A percentile compares a stretch with the other conserved stretches of the same genome.
phyloP scores from a whole-genome alignment of 2,329 filamentous ascomycete genomes.

The Colletotrichum spinosum region DNA sequence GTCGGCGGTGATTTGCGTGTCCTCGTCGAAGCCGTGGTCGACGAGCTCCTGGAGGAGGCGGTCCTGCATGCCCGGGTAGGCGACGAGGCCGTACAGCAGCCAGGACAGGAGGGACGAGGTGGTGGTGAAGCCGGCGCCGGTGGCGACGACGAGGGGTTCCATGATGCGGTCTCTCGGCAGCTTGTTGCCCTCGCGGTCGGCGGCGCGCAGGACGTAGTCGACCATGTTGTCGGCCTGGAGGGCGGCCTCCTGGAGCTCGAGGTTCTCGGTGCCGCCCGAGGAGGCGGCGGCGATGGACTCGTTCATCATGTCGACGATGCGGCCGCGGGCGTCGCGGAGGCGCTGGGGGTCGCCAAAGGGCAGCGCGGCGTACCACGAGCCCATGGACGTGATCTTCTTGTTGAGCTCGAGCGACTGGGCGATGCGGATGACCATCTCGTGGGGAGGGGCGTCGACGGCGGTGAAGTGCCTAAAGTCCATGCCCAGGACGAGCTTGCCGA shows the following conservation, averaged over 20 bases:
- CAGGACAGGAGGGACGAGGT: constrained; percentile 69
- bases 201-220: constrained; percentile 66
- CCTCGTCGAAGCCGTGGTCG: constrained; percentile 57
- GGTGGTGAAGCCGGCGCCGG: constrained; percentile 70
- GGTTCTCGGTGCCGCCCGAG: constrained; percentile 52
- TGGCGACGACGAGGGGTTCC: constrained; percentile 60
- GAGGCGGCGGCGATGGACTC: constrained; percentile 52
- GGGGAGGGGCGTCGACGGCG: constrained; percentile 56
- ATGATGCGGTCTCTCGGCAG: constrained; percentile 58
- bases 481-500: constrained; percentile 57
- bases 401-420: constrained; percentile 65
- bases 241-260: constrained; percentile 61
- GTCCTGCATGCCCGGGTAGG: constrained; percentile 67
- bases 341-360: constrained; percentile 68
- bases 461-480: constrained; percentile 60
- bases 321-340: constrained; percentile 48
- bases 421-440: constrained; percentile 63
- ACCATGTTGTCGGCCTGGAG: constrained; percentile 57
- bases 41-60: constrained; percentile 68
- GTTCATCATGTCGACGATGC: constrained; percentile 51
- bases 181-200: constrained; percentile 65
- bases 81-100: constrained; percentile 65
- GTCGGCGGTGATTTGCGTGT: constrained; percentile 60
- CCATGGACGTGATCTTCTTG: constrained; percentile 67
- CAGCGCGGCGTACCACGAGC: constrained; percentile 66